Evolutionary conservation across 345 rosid genomes (phyloP).

Genomic region (Camelina laxa): DNA sequence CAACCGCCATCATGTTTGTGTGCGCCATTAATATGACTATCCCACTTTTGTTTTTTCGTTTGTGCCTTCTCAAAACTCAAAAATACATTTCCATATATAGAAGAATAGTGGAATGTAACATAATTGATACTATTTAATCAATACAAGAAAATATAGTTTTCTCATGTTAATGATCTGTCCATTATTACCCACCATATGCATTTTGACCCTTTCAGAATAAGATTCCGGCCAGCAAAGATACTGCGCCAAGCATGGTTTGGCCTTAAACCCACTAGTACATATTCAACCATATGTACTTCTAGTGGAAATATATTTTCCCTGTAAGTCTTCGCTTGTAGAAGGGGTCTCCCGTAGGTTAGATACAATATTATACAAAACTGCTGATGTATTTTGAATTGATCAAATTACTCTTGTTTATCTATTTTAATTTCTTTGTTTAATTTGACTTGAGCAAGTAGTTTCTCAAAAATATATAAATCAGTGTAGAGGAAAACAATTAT

Average conservation of each 20-base stretch:
- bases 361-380: neutral
- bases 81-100: neutral
- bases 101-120: neutral
- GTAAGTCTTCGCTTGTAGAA: neutral
- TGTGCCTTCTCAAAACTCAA: conserved; percentile 15
- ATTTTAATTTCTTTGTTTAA: neutral
- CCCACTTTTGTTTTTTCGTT: neutral
- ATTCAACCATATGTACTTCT: neutral
- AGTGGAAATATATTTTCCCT: neutral
- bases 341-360: neutral
- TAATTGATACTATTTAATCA: neutral
- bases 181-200: neutral
- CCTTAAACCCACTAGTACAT: neutral
- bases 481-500: too few species aligned
- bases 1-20: conserved; percentile 17
- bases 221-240: neutral
- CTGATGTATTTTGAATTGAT: neutral
- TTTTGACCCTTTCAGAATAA: neutral
- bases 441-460: neutral
- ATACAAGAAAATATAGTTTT: too few species aligned
- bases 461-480: too few species aligned
- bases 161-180: neutral
- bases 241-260: neutral
- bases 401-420: neutral
- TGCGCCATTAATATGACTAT: conserved; percentile 2